phyloP scores from a whole-genome alignment of 768 basidiomycete species.

The Rhizopogon salebrosus region DNA sequence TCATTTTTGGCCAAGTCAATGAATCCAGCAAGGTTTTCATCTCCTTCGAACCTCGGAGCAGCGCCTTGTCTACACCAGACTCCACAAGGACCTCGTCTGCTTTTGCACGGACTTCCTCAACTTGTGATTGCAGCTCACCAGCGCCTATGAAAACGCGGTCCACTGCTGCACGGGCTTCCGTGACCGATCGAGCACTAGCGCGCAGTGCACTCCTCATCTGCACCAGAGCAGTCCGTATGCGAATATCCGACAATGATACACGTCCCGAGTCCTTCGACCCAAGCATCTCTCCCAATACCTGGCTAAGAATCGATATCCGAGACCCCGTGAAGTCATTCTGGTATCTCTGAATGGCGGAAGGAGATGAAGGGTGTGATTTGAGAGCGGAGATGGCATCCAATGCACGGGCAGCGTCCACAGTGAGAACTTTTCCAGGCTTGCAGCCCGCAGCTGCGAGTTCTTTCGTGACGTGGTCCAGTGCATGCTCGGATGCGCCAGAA shows the following conservation, averaged over 20 bases:
- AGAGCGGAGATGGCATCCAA: conserved; percentile 46
- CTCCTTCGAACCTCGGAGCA: conserved; percentile 23
- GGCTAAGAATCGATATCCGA: conserved; percentile 44
- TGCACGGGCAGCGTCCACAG: conserved; percentile 58
- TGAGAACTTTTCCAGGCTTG: conserved; percentile 31
- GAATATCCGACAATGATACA: conserved; percentile 21
- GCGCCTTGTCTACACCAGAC: conserved; percentile 18
- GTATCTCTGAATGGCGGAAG: conserved; percentile 54
- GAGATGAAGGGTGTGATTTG: conserved; percentile 38
- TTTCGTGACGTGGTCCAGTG: conserved; percentile 14
- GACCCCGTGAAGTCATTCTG: conserved; percentile 60
- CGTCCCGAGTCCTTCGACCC: neutral
- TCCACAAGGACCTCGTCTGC: conserved; percentile 36
- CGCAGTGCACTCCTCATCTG: conserved; percentile 37
- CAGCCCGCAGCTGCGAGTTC: conserved; percentile 18
- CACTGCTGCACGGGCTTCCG: conserved; percentile 25
- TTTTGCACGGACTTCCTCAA: conserved; percentile 35
- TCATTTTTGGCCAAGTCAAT: conserved; percentile 34
- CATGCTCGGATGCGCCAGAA: conserved; percentile 15
- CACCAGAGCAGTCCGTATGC: conserved; percentile 31
- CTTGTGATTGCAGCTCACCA: conserved; percentile 30
- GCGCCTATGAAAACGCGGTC: conserved; percentile 31
- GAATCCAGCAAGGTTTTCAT: conserved; percentile 26
- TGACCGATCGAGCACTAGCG: conserved; percentile 30
- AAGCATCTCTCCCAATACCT: conserved; percentile 28